These are phyloP conservation scores for Tremella fuciformis DNA, from an alignment of 768 basidiomycete species.

Conservation along the genomic window DNA sequence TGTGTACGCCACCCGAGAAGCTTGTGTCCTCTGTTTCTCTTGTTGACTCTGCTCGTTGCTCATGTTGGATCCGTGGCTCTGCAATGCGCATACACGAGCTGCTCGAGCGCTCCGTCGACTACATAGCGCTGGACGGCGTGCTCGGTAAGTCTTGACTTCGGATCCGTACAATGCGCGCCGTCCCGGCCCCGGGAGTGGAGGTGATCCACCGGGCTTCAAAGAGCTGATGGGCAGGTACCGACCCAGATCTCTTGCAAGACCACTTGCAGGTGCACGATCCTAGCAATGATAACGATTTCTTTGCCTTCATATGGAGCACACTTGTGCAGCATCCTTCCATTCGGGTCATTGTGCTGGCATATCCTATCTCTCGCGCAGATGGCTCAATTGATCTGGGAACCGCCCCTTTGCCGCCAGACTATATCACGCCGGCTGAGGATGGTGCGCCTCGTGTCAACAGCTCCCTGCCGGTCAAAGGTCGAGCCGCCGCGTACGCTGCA, in stretches of 20 bases:
- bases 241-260: slow-evolving; percentile 23
- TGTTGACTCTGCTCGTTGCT: too few species aligned
- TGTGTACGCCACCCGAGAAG: too few species aligned
- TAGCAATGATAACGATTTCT: slow-evolving; percentile 31
- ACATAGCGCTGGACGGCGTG: slow-evolving; percentile 39
- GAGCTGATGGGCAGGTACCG: slow-evolving; percentile 24
- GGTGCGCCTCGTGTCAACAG: slow-evolving; percentile 13
- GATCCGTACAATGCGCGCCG: slow-evolving; percentile 29
- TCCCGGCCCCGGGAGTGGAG: slow-evolving; percentile 27
- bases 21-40: too few species aligned
- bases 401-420: slow-evolving; percentile 33
- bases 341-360: slow-evolving; percentile 27
- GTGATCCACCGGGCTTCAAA: slow-evolving; percentile 21
- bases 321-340: slow-evolving; percentile 33
- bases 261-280: slow-evolving; percentile 31
- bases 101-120: slow-evolving; percentile 40
- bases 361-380: slow-evolving; percentile 29
- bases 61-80: background rate
- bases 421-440: slow-evolving; percentile 13
- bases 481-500: slow-evolving; percentile 30
- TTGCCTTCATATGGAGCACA: slow-evolving; percentile 35
- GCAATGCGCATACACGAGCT: slow-evolving; percentile 43
- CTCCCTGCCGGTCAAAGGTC: slow-evolving; percentile 21
- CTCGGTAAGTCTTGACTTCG: slow-evolving; percentile 35
- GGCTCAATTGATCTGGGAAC: slow-evolving; percentile 25